Evolutionary conservation across 2,329 filamentous ascomycete genomes (phyloP), one percentile per base, ranked within the genome.

Genomic region (Myrmaecium sp.): DNA sequence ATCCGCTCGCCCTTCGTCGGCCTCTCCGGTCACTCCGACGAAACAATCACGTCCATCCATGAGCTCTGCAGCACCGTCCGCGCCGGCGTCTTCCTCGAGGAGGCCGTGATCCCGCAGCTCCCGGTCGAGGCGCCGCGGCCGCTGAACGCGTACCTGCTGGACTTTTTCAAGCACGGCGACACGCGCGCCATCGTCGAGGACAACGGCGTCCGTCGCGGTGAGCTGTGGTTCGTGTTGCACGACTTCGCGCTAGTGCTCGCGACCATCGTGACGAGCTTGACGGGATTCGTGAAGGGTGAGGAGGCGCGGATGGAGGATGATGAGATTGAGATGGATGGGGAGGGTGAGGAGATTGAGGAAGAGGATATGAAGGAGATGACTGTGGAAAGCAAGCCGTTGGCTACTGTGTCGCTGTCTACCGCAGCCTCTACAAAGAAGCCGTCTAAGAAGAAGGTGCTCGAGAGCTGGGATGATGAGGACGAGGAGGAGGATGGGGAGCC

Each of bases 101-200:
- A 79, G 40, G 64, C 73, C 0, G 71, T 75, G 2, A 68, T 86
- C 14, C 79, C 79, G 0, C 67, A 76, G 42, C 59, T 83, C 4
- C 66, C 68, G 0, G 54, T 69, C 14, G 66, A 74, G 28, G 44
- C 50, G 4, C 43, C 53, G 3, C 56, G 60, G 8, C 64, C 64
- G 0, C 57, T 71, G 32, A 80, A 80, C 36, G 69, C 71, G 0
- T 78, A 78, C 40, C 51, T 84, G 1, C 69, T 74, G 32, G 75
- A 84, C 46, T 86, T 83, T 49, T 83, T 69, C 59, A 77, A 70
- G 47, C 72, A 84, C 38, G 77, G 76, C 3, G 67, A 74, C 40
- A 45, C 72, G 13, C 43, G 57, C 2, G 63, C 69, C 0, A 52
- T 84, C 3, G 64, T 66, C 8, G 52, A 47, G 0, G 74, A 70